Evolutionary conservation across 805 yeast species (phyloP).

Genomic region (Kodamaea lidongshanica): DNA sequence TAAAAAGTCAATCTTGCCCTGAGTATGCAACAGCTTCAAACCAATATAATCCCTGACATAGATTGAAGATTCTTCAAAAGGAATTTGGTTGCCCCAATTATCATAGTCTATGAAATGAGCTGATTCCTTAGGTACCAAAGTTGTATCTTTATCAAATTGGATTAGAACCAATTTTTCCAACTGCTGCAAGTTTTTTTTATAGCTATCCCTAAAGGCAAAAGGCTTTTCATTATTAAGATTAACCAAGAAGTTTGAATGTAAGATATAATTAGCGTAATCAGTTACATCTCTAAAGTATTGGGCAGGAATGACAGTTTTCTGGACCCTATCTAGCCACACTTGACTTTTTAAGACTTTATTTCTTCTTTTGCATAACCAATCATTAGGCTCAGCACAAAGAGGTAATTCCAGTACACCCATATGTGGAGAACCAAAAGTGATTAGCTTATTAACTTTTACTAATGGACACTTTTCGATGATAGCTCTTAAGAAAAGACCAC

Average conservation of each 20-base stretch:
- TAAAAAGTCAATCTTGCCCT: constrained; percentile 42
- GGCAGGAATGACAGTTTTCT: constrained; percentile 57
- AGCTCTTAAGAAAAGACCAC: constrained; percentile 73
- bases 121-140: constrained; percentile 65
- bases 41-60: constrained; percentile 59
- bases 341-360: constrained; percentile 52
- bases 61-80: constrained; percentile 43
- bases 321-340: constrained; percentile 54
- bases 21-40: constrained; percentile 39
- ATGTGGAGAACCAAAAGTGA: constrained; percentile 81
- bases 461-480: constrained; percentile 52
- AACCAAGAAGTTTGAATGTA: constrained; percentile 54
- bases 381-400: constrained; percentile 40
- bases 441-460: constrained; percentile 39
- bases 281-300: constrained; percentile 67
- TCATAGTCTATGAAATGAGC: constrained; percentile 61
- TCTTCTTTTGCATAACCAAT: constrained; percentile 54
- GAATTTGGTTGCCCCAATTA: constrained; percentile 35
- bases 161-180: constrained; percentile 55
- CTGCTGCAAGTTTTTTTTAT: constrained; percentile 36
- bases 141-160: constrained; percentile 55
- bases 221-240: constrained; percentile 58
- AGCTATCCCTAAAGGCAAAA: constrained; percentile 28
- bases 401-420: constrained; percentile 70
- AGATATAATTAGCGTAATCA: constrained; percentile 48